Evolutionary conservation across 2,329 filamentous ascomycete genomes (phyloP).

Genomic region (Parascedosporium putredinis): DNA sequence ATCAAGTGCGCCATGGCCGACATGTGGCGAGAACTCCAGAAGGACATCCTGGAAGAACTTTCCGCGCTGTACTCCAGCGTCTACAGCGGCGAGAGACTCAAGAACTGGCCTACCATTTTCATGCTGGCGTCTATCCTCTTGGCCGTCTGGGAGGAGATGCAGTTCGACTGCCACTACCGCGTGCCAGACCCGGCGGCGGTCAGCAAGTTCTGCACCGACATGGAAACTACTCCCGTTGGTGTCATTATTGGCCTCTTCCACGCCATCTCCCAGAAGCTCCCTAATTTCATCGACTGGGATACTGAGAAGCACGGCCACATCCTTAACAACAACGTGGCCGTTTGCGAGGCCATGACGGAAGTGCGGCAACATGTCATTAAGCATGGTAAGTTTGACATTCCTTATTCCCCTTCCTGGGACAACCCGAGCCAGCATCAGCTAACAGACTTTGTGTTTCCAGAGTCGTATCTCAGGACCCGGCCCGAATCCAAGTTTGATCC

Average conservation of each 20-base stretch:
- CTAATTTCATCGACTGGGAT: conserved; percentile 89
- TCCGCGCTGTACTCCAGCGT: conserved; percentile 92
- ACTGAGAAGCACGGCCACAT: conserved; percentile 82
- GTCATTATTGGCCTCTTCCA: conserved; percentile 96
- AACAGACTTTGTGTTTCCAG: no score
- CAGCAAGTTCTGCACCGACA: conserved; percentile 90
- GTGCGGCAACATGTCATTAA: conserved; percentile 85
- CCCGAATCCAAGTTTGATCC: conserved; percentile 76
- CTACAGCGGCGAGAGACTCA: conserved; percentile 92
- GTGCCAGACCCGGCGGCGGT: conserved; percentile 75
- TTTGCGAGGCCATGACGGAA: conserved; percentile 94
- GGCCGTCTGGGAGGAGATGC: conserved; percentile 96
- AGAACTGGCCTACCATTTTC: conserved; percentile 99
- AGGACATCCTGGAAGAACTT: conserved; percentile 89
- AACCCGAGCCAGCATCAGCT: not conserved
- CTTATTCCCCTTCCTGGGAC: not conserved
- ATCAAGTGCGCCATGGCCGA: conserved; percentile 95
- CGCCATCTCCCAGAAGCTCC: conserved; percentile 93
- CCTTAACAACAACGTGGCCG: conserved; percentile 80
- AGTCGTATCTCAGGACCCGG: conserved; percentile 75
- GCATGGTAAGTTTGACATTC: conserved; percentile 60
- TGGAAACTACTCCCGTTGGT: conserved; percentile 92
- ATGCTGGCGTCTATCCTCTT: conserved; percentile 89
- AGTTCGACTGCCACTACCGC: conserved; percentile 96
- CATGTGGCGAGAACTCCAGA: conserved; percentile 96